Percentiles rank a stretch among this genome's conserved stretches.
Evolutionary conservation across 345 rosid genomes (phyloP).

Genomic region (Lumnitzera racemosa): DNA sequence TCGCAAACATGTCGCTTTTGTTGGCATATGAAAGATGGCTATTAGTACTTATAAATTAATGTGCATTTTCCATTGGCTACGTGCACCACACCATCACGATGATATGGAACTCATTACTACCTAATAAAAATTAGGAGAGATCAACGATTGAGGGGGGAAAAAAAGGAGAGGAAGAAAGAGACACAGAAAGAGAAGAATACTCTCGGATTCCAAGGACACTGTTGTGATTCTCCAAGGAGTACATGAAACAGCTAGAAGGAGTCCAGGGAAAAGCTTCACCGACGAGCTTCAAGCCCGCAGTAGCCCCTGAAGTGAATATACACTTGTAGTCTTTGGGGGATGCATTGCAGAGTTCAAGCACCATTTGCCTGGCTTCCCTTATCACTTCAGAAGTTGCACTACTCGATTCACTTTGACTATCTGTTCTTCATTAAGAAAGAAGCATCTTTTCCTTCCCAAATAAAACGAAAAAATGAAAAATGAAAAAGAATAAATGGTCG

Average conservation of each 20-base stretch:
- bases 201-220: slow-evolving; percentile 98
- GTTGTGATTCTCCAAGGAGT: slow-evolving; percentile 91
- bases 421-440: slow-evolving; percentile 24
- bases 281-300: slow-evolving; percentile 81
- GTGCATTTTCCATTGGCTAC: no score
- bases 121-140: no score
- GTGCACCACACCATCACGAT: no score
- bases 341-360: slow-evolving; percentile 84
- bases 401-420: slow-evolving; percentile 85
- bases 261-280: slow-evolving; percentile 98
- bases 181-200: slow-evolving; percentile 41
- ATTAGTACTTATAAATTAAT: no score
- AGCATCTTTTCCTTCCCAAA: slow-evolving; percentile 16
- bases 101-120: no score
- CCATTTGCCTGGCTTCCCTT: slow-evolving; percentile 78
- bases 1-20: no score
- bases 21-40: no score
- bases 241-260: slow-evolving; percentile 51
- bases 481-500: neutral
- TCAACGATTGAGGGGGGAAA: no score
- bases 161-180: neutral
- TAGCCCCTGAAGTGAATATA: slow-evolving; percentile 93
- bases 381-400: slow-evolving; percentile 51
- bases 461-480: neutral
- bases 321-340: slow-evolving; percentile 75